phyloP scores from a whole-genome alignment of 1,284 basidiomycete species.

The Ganoderma boninense region DNA sequence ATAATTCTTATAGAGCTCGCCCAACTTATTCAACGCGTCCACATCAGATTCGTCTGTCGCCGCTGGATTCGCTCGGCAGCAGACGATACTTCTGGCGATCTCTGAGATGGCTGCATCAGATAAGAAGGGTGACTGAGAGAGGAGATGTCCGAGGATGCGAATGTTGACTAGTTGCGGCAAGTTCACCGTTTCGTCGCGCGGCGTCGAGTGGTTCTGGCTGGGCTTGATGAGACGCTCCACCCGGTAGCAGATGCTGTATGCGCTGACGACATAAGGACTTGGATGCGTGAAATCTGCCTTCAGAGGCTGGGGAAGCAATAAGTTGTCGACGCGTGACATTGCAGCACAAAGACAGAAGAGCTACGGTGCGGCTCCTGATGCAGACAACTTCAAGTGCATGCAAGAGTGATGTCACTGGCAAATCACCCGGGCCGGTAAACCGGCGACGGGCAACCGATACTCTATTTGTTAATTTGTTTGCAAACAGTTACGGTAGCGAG shows the following conservation, averaged over 20 bases:
- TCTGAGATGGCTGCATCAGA: not conserved
- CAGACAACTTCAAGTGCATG: too few relatives aligned
- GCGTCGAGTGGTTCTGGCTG: not conserved
- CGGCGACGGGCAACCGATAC: too few relatives aligned
- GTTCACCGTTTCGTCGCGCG: not conserved
- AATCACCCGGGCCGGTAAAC: too few relatives aligned
- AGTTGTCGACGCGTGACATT: too few relatives aligned
- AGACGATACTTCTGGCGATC: not conserved
- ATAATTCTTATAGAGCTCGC: not conserved
- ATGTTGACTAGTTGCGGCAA: not conserved
- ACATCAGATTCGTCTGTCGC: not conserved
- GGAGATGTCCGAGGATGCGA: not conserved
- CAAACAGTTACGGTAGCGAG: too few relatives aligned
- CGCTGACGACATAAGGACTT: not conserved
- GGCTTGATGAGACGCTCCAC: not conserved
- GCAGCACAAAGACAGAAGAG: too few relatives aligned
- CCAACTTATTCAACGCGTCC: not conserved
- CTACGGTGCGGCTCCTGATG: too few relatives aligned
- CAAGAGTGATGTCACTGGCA: too few relatives aligned
- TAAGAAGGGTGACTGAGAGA: not conserved
- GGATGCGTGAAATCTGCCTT: slow-evolving; percentile 1
- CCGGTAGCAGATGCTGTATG: not conserved
- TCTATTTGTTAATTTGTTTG: too few relatives aligned
- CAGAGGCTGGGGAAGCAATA: not conserved
- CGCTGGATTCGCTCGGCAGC: not conserved